Base-by-base conservation (phyloP, 2,329 filamentous ascomycete species). In the Colletotrichum tamarilloi region DNA sequence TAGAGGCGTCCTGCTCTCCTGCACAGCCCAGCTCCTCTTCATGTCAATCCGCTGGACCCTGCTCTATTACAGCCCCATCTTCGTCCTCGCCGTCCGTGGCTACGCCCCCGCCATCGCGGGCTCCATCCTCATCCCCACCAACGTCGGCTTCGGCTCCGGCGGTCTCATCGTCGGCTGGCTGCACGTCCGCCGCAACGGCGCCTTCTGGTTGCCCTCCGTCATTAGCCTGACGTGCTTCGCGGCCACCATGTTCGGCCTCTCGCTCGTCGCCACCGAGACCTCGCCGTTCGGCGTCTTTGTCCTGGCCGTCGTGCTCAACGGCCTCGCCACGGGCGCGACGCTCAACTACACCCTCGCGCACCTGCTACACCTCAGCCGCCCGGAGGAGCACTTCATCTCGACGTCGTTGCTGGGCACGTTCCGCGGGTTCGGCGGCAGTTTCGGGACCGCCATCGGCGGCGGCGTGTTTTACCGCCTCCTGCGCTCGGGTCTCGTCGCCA, bases 331-430 rank as follows among this genome's bases (percentile, higher is more conserved):
- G 0, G 94, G 94, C 14, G 91, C 93, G 0, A 87, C 90, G 6
- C 84, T 96, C 70, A 97, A 96, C 81, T 97, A 97, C 82, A 93
- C 92, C 0, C 87, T 97, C 3, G 93, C 94, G 0, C 95, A 97
- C 78, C 81, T 95, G 5, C 86, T 97, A 5, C 93, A 97, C 79
- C 85, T 96, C 5, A 93, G 92, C 0, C 84, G 85, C 0, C 86
- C 89, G 0, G 86, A 89, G 7, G 90, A 91, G 1, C 93, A 95
- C 77, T 95, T 93, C 78, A 90, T 97, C 62, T 90, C 93, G 3
- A 94, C 92, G 0, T 93, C 93, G 14, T 85, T 97, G 55, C 83
- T 96, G 4, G 90, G 92, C 32, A 97, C 94, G 1, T 96, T 96
- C 82, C 89, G 95, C 4, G 93, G 93, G 5, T 95, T 97, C 75